A percentile compares a stretch with the other conserved stretches of the same genome.
These are phyloP conservation scores for Sporothrix protearum DNA, from an alignment of 2,329 filamentous ascomycete genomes.

Conservation along the genomic window DNA sequence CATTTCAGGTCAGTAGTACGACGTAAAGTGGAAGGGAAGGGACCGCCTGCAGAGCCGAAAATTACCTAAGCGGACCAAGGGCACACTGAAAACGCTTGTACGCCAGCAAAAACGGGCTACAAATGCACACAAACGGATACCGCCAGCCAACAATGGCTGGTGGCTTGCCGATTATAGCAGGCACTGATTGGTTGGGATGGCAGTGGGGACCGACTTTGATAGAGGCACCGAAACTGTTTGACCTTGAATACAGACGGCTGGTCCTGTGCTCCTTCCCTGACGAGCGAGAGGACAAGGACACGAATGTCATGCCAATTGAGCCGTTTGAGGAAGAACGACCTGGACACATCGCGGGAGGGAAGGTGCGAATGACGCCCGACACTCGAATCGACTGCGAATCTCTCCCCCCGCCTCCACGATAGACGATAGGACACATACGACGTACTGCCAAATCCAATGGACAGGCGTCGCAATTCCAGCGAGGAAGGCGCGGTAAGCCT, in stretches of 20 bases:
- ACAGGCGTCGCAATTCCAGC: not conserved
- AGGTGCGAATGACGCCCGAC: not conserved
- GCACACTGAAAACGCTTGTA: not conserved
- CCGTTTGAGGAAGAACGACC: not conserved
- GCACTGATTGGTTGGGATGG: conserved; percentile 8
- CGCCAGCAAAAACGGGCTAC: not conserved
- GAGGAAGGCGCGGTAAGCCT: conserved; percentile 16
- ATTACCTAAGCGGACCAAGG: conserved; percentile 24
- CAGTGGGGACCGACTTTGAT: conserved; percentile 9
- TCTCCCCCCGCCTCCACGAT: not conserved
- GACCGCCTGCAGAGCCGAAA: conserved; percentile 13
- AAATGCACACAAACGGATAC: conserved; percentile 17
- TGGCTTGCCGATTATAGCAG: not conserved
- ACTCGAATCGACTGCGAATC: not conserved
- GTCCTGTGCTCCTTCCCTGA: conserved; percentile 9
- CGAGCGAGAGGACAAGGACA: not conserved
- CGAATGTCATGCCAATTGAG: not conserved
- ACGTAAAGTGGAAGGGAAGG: not conserved
- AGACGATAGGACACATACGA: not conserved
- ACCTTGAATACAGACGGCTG: conserved; percentile 6
- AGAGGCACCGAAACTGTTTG: conserved; percentile 14
- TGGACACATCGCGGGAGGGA: not conserved
- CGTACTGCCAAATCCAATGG: not conserved
- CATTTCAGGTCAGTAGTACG: not conserved
- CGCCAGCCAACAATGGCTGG: not conserved